Evolutionary conservation across 202 grass and related monocot genomes (phyloP), one percentile per base, ranked within the genome.

Genomic region (Zizania palustris): DNA sequence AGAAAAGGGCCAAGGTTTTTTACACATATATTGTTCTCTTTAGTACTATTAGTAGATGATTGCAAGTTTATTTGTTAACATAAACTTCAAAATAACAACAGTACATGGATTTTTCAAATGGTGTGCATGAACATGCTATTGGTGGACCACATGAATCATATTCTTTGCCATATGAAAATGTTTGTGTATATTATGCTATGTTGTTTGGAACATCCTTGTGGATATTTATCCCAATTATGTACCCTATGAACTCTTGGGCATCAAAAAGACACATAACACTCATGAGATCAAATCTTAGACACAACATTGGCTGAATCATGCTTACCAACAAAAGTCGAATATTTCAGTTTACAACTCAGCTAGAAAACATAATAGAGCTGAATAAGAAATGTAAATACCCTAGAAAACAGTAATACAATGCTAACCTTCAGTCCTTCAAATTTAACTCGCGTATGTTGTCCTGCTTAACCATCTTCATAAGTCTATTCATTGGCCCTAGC

Each of bases 131-230:
- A 57, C 61, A 59, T 74, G 48, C 40, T 48, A 74, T 21, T 22
- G 9, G 50, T 60, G 40, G 63, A 67, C 63, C 41, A 41, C 56
- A 49, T 39, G 53, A 71, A 50, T 64, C 38, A 9, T 64, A 11
- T 19, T 54, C 54, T 38, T 65, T 55, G 45, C 48, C 38, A 72
- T 63, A 45, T 81, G 45, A 75, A 67, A 51, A 49, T 67, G 46
- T 35, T 34, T 44, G 1, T 64, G 10, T 28, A 69, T 55, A 72
- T 72, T 73, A 64, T 81, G 60, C 58, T 65, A 57, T 66, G 19
- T 28, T n/a, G 67, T 16, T 34, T 67, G 37, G 65, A 84, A 42
- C 61, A 80, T 88, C 76, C 82, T 78, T 34, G 1, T 8, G 73
- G 60, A 85, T 70, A 77, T 89, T 48, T 67, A 49, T 54, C 48